Percentiles rank a stretch among this genome's conserved stretches.
Evolutionary conservation across 352 stramenopile species (phyloP).

Genomic region (Phytophthora syringae): DNA sequence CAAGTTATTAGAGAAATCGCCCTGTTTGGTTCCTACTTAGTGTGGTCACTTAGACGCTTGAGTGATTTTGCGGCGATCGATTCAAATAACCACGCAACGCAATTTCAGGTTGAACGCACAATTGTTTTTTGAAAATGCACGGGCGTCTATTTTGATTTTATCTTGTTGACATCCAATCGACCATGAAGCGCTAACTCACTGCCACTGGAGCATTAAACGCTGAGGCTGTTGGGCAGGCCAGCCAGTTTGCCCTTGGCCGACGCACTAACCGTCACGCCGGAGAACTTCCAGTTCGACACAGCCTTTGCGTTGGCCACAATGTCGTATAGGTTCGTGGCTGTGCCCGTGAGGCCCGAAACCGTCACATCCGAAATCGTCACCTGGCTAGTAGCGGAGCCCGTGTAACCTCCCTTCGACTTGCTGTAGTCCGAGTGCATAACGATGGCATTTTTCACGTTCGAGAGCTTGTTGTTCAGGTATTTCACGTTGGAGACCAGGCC

Average conservation of each 20-base stretch:
- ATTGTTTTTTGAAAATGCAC: too few relatives aligned
- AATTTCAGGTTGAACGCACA: too few relatives aligned
- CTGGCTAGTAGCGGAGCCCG: conserved; percentile 4
- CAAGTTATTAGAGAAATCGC: too few relatives aligned
- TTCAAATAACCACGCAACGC: too few relatives aligned
- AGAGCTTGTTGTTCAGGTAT: conserved; percentile 31
- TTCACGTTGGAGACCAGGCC: conserved; percentile 29
- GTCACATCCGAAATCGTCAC: conserved; percentile 5
- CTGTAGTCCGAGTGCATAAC: conserved; percentile 25
- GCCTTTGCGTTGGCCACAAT: conserved; percentile 24
- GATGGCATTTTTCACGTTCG: conserved; percentile 19
- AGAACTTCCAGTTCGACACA: conserved; percentile 30
- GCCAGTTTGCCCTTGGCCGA: conserved; percentile 26
- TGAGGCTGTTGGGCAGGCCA: conserved; percentile 11
- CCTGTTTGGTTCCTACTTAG: too few relatives aligned
- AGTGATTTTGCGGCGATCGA: too few relatives aligned
- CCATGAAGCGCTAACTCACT: background rate
- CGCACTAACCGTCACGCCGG: conserved; percentile 20
- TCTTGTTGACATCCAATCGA: conserved; percentile 10
- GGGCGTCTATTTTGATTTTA: too few relatives aligned
- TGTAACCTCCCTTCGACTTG: conserved; percentile 26
- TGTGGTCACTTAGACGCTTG: too few relatives aligned
- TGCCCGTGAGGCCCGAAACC: conserved; percentile 10
- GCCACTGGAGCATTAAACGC: conserved; percentile 9
- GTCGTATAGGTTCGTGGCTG: conserved; percentile 26